Base-by-base conservation (phyloP, 2,329 filamentous ascomycete genomes). In the Rhytidhysteron rufulum region DNA sequence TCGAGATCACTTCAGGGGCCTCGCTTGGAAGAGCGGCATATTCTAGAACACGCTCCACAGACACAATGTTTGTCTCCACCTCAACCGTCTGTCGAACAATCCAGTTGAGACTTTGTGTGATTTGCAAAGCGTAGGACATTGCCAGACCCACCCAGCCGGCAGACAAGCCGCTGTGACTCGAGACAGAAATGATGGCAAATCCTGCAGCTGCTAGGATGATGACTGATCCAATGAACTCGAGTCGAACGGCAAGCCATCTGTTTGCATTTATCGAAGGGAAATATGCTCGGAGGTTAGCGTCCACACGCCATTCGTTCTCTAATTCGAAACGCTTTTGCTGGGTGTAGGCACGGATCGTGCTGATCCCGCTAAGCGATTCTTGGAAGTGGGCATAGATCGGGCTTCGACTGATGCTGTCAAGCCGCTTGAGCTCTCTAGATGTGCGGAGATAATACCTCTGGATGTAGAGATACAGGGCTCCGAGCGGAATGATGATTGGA, bases 11-110 rank as follows among this genome's bases (percentile, higher is more conserved):
- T 64, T 98, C 93, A 6, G 90, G 88, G 37, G 93, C 91, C 71
- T 98, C 93, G 65, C 86, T 93, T 19, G 91, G 90, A 48, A 98
- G 77, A 37, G 80, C 78, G 42, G 91, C 88, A 69, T 98, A 98
- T 67, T 98, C 94, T 36, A 98, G 82, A 34, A 98, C 90, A 59
- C 93, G 86, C 75, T 98, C 93, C 27, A 98, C 93, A 8, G 91
- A 95, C 33, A 98, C 91, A 58, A 98, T 98, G 68, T 98, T 98
- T n/a, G 91, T 97, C 74, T 98, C 94, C n/a, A 98, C 93, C 67
- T 98, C 94, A 24, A 98, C 93, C 0, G 90, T 96, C 69, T 98
- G 93, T 43, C 94, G 83, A 37, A 98, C 93, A 58, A 98, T 96
- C 93, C 93, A 98, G 73, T 97, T 98, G 57, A 98, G 78, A 25